Evolutionary conservation across 306 rosid species (phyloP), one percentile per base, ranked within the genome.

Genomic region (Arachis stenosperma): DNA sequence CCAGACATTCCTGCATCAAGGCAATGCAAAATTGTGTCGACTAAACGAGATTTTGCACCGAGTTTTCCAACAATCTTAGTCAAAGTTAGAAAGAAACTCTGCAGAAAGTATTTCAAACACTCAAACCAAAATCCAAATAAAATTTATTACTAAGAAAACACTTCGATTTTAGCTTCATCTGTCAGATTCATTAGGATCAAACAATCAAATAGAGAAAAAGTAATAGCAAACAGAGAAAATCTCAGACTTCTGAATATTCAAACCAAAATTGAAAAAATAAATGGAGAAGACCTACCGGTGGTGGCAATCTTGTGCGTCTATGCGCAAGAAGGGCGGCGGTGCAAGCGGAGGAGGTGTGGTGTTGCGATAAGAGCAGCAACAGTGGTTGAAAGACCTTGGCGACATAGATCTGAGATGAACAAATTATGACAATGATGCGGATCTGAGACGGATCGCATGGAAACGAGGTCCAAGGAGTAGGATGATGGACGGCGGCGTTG

Each of bases 1-100:
- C 97, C 97, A 67, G 93, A 87, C 97, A 91, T 89, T 83, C 97
- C 97, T n/a, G 97, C 85, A 59, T 83, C 52, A 46, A 92, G 90
- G 78, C 97, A 89, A 42, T 65, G 84, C 2, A 93, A 84, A 61
- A 92, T 92, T 50, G 63, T 81, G 37, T 92, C 90, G 22, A 89
- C 81, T 5, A 96, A 89, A 63, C 89, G 76, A 7, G 97, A 92
- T 47, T 47, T 88, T 12, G 88, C 82, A 79, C 97, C 97, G 22
- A 92, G 97, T 41, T 96, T 92, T 41, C 97, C 97, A 27, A 92
- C 87, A 78, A 89, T 92, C 85, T 85, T 92, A 37, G 97, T 89
- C 96, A 88, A 83, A 42, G 97, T 91, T 37, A 93, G 90, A 82
- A 84, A 89, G 81, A 81, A 84, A 55, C 48, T 86, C 96, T 92